Evolutionary conservation across 164 flowering plant species (phyloP).

Genomic region (Stephania japonica): DNA sequence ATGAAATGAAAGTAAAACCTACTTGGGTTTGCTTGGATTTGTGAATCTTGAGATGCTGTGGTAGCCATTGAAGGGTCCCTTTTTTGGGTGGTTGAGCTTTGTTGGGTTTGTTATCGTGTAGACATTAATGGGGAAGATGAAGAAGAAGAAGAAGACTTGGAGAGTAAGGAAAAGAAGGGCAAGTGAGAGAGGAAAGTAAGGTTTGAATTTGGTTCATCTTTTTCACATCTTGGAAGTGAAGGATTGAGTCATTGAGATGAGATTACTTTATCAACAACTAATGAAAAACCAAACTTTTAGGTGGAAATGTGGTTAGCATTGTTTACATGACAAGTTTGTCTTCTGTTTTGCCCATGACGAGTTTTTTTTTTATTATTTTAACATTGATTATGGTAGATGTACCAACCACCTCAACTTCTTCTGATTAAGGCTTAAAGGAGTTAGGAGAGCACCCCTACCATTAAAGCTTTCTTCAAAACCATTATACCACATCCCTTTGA

Average conservation of each 20-base stretch:
- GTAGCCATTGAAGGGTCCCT: slow-evolving; percentile 42
- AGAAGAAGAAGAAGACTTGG: slow-evolving; percentile 33
- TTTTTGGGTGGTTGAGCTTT: not conserved
- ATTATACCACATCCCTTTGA: too few relatives aligned
- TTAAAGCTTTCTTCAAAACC: too few relatives aligned
- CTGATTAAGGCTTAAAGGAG: too few relatives aligned
- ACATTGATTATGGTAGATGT: too few relatives aligned
- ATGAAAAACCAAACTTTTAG: not conserved
- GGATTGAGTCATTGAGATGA: not conserved
- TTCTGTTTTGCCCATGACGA: too few relatives aligned
- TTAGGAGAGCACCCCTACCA: too few relatives aligned
- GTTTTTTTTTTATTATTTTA: too few relatives aligned
- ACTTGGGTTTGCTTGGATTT: slow-evolving; percentile 32
- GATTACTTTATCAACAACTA: not conserved
- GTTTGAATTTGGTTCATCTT: slow-evolving; percentile 12
- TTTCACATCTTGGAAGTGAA: not conserved
- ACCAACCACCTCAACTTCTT: too few relatives aligned
- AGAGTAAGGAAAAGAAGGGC: slow-evolving; percentile 39
- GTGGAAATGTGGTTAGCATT: too few relatives aligned
- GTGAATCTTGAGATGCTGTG: slow-evolving; percentile 14
- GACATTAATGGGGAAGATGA: slow-evolving; percentile 26
- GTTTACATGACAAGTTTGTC: too few relatives aligned
- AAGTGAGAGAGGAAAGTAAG: slow-evolving; percentile 9
- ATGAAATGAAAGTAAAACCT: slow-evolving; percentile 39
- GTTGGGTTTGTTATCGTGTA: not conserved